A percentile compares a stretch with the other conserved stretches of the same genome.
Conservation (phyloP, 768 basidiomycete genomes). For the Russula sp. region DNA sequence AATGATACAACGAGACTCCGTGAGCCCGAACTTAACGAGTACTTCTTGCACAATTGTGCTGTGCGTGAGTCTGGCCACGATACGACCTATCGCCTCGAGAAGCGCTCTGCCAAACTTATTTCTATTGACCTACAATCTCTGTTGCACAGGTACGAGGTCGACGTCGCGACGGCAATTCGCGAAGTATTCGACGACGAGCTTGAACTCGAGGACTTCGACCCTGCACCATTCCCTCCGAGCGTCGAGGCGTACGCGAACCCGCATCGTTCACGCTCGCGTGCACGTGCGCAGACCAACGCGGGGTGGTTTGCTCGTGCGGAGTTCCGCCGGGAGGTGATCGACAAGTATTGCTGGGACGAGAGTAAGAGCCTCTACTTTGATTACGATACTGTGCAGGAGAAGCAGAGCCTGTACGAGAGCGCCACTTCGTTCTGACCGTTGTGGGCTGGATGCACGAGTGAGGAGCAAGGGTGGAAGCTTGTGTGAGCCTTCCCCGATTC, state of each 20-base stretch:
- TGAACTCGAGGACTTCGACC: conserved; percentile 84
- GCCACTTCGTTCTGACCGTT: conserved; percentile 96
- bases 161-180: conserved; percentile 93
- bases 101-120: conserved; percentile 92
- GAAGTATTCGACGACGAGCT: conserved; percentile 93
- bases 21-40: conserved; percentile 90
- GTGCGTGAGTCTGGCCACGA: conserved; percentile 97
- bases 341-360: conserved; percentile 96
- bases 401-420: conserved; percentile 91
- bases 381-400: conserved; percentile 88
- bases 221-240: conserved; percentile 88
- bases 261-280: conserved; percentile 52
- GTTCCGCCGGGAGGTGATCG: conserved; percentile 77
- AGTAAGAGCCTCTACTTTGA: conserved; percentile 92
- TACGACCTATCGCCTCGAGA: conserved; percentile 96
- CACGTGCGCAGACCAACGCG: conserved; percentile 62
- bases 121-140: conserved; percentile 95
- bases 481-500: conserved; percentile 53
- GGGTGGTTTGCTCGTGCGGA: conserved; percentile 94
- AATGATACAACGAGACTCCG: conserved; percentile 82
- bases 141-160: conserved; percentile 97
- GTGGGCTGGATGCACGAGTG: conserved; percentile 96
- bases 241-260: conserved; percentile 61
- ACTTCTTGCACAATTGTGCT: conserved; percentile 93
- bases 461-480: conserved; percentile 89